phyloP scores from a whole-genome alignment of 2,329 filamentous ascomycete genomes.

The Phialophora macrospora region DNA sequence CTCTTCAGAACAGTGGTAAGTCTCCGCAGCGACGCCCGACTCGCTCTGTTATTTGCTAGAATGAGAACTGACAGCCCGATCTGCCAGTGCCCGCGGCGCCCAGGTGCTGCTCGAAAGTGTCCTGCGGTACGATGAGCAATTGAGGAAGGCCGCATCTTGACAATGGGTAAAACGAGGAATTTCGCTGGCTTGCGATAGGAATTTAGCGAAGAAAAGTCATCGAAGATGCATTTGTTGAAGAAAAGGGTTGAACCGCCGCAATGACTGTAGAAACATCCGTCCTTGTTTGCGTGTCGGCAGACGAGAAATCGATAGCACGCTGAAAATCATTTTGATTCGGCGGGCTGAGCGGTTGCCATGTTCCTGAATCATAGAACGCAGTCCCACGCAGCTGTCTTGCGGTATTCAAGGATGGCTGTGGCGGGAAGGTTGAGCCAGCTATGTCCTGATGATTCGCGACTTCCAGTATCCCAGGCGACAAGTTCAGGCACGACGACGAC shows the following conservation, averaged over 20 bases:
- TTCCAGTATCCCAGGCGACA: background rate
- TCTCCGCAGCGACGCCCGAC: background rate
- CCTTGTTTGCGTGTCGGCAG: background rate
- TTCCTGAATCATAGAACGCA: too few species aligned
- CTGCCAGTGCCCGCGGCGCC: conserved; percentile 26
- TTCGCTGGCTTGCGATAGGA: background rate
- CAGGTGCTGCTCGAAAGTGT: conserved; percentile 31
- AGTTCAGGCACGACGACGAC: background rate
- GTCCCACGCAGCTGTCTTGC: background rate
- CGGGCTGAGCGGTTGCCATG: background rate
- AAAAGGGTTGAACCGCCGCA: background rate
- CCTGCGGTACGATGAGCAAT: conserved; percentile 54
- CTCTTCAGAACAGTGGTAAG: conserved; percentile 60
- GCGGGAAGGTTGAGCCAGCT: background rate
- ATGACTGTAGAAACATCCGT: background rate
- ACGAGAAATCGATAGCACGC: background rate
- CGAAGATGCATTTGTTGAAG: background rate
- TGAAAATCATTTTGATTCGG: background rate
- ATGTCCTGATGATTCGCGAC: background rate
- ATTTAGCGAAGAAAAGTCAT: background rate
- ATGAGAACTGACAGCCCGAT: background rate
- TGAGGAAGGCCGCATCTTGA: conserved; percentile 5
- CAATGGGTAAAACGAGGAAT: background rate
- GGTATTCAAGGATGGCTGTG: background rate
- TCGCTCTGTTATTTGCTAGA: background rate